Evolutionary conservation across 192 early-diverging fungal species (phyloP).

Genomic region (Rhizophagus clarus): DNA sequence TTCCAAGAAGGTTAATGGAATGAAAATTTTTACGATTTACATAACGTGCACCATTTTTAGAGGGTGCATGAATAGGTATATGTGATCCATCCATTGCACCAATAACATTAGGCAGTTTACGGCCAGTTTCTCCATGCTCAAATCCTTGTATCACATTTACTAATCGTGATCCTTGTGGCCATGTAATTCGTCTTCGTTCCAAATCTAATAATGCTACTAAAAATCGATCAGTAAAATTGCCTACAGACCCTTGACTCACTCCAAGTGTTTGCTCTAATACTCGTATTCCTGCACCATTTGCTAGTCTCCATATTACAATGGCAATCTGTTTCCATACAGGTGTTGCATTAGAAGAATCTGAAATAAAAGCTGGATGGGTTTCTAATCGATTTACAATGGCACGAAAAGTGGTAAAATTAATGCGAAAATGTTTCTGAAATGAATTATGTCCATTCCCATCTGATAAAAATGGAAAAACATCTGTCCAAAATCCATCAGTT

Average conservation of each 20-base stretch:
- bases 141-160: neutral
- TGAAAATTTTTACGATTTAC: constrained; percentile 8
- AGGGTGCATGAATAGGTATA: neutral
- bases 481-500: too few species aligned
- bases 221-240: neutral
- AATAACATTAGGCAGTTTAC: neutral
- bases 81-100: constrained; percentile 5
- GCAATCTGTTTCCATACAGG: too few species aligned
- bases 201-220: neutral
- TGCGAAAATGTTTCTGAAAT: too few species aligned
- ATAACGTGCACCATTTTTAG: neutral
- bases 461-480: too few species aligned
- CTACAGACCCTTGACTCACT: neutral
- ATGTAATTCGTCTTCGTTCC: neutral
- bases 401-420: too few species aligned
- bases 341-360: too few species aligned
- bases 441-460: too few species aligned
- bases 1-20: neutral
- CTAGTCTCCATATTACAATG: too few species aligned
- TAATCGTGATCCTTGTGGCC: neutral
- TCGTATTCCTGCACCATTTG: too few species aligned
- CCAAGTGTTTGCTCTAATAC: neutral
- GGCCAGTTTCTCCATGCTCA: neutral
- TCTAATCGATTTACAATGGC: too few species aligned
- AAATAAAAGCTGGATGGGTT: too few species aligned